phyloP scores from a whole-genome alignment of 192 early-diverging fungal species.

The Podila minutissima region DNA sequence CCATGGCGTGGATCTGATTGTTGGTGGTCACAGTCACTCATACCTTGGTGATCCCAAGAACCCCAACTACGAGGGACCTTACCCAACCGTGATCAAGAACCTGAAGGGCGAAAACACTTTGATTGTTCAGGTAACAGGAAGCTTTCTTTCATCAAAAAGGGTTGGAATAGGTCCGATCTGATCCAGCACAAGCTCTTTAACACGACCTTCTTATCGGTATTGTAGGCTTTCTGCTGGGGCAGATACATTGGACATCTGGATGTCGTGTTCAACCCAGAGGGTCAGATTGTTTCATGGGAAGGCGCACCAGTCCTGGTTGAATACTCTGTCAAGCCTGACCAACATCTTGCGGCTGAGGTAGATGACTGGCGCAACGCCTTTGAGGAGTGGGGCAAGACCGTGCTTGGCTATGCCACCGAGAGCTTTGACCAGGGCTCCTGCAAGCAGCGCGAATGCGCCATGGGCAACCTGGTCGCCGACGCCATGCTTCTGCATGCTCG shows the following conservation, averaged over 20 bases:
- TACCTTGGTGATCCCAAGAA: conserved; percentile 64
- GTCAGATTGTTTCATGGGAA: conserved; percentile 60
- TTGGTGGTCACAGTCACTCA: conserved; percentile 84
- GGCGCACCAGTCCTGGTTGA: conserved; percentile 71
- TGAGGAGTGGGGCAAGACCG: conserved; percentile 48
- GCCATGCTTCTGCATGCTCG: conserved; percentile 61
- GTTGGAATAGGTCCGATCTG: neutral
- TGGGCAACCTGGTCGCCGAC: conserved; percentile 75
- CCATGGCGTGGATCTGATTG: conserved; percentile 68
- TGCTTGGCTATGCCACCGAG: conserved; percentile 56
- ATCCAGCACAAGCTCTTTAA: neutral
- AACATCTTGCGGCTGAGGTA: conserved; percentile 51
- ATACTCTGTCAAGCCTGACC: conserved; percentile 59
- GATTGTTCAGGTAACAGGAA: conserved; percentile 70
- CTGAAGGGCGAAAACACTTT: conserved; percentile 71
- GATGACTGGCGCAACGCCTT: conserved; percentile 57
- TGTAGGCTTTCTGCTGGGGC: conserved; percentile 61
- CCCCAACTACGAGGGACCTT: conserved; percentile 66
- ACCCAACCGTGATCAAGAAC: conserved; percentile 74
- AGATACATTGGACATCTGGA: conserved; percentile 73
- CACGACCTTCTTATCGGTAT: neutral
- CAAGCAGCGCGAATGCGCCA: conserved; percentile 61
- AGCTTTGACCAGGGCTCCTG: conserved; percentile 55
- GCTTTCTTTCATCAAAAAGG: neutral
- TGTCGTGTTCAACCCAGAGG: conserved; percentile 64